phyloP scores from a whole-genome alignment of 257 asterid genomes.

The Anisodus tanguticus region DNA sequence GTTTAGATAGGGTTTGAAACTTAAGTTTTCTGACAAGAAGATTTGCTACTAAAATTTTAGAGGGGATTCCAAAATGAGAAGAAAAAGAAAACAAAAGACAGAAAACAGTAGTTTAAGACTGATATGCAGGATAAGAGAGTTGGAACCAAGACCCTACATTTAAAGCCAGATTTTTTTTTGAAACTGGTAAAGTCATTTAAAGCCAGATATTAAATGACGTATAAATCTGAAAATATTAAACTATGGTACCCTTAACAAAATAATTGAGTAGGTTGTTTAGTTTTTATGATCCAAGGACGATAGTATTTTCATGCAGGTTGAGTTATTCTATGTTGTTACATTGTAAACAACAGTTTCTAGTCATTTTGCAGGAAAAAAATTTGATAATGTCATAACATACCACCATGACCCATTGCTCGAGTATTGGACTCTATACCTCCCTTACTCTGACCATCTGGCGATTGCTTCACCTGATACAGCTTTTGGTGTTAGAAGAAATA shows the following conservation, averaged over 20 bases:
- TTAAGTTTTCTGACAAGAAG: neutral
- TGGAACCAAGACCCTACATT: neutral
- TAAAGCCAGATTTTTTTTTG: neutral
- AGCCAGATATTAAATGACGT: neutral
- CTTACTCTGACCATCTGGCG: conserved; percentile 51
- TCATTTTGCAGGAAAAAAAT: conserved; percentile 7
- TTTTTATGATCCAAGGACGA: neutral
- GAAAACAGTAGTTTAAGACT: neutral
- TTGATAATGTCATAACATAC: conserved; percentile 33
- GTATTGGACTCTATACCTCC: conserved; percentile 29
- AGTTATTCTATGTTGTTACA: neutral
- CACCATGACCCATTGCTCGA: conserved; percentile 32
- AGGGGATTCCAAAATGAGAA: neutral
- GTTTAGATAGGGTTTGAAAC: neutral
- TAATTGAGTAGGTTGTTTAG: neutral
- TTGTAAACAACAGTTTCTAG: conserved; percentile 16
- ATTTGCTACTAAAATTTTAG: neutral
- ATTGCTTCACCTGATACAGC: conserved; percentile 44
- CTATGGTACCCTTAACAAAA: neutral
- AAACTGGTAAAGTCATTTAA: no score
- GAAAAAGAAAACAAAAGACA: neutral
- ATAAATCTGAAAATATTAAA: neutral
- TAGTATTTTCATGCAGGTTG: neutral
- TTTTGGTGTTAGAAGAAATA: conserved; percentile 30
- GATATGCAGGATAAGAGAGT: conserved; percentile 5